Evolutionary conservation across 2,329 filamentous ascomycete genomes (phyloP).

Genomic region (Botrytis elliptica): DNA sequence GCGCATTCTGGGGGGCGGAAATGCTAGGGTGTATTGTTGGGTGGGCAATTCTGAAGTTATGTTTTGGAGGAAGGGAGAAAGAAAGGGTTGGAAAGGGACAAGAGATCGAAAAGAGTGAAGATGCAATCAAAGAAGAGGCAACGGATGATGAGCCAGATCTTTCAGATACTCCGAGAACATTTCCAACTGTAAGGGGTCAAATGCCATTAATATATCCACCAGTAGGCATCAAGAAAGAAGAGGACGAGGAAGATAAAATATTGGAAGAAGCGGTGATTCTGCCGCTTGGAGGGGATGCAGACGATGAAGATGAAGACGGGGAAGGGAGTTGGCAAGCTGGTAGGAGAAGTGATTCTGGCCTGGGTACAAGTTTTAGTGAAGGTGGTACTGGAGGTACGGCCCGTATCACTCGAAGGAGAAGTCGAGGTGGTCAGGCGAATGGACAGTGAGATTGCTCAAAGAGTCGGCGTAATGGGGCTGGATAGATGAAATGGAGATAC

Average conservation of each 20-base stretch:
- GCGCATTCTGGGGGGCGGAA: conserved; percentile 74
- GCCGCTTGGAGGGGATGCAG: conserved; percentile 45
- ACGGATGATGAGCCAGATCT: conserved; percentile 38
- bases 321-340: conserved; percentile 35
- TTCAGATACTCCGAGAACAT: conserved; percentile 47
- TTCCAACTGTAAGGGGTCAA: conserved; percentile 46
- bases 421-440: conserved; percentile 13
- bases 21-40: conserved; percentile 63
- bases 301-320: conserved; percentile 51
- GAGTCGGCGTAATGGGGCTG: not conserved
- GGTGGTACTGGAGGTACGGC: conserved; percentile 34
- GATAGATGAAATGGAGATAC: conserved; percentile 1
- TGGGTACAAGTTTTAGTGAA: conserved; percentile 55
- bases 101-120: conserved; percentile 16
- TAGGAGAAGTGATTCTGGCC: conserved; percentile 47
- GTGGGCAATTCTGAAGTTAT: conserved; percentile 53
- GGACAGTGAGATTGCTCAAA: not conserved
- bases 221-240: conserved; percentile 36
- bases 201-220: conserved; percentile 44
- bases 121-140: conserved; percentile 14
- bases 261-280: conserved; percentile 32
- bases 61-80: conserved; percentile 26
- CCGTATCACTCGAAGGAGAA: conserved; percentile 32
- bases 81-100: conserved; percentile 33
- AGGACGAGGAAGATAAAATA: conserved; percentile 34